Conservation (phyloP, 106 monocot species). For the Dendrobium huoshanense region DNA sequence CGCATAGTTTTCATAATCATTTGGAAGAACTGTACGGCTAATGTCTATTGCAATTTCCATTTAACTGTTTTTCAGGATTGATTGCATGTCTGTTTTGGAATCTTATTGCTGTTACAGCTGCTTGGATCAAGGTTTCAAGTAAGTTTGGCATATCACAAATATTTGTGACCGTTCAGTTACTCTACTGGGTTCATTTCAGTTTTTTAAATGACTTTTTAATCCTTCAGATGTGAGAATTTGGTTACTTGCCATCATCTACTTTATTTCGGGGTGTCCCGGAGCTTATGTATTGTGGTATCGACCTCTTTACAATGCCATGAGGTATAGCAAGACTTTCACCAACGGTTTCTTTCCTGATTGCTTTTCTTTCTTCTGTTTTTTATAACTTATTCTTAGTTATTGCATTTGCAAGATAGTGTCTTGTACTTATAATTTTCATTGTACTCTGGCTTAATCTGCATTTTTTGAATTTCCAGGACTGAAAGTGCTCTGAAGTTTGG, state of each 20-base stretch:
- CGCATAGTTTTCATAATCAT: not conserved
- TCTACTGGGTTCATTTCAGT: not conserved
- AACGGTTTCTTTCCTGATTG: not conserved
- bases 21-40: not conserved
- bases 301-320: slow-evolving; percentile 93
- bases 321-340: slow-evolving; percentile 20
- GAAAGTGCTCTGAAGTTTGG: slow-evolving; percentile 97
- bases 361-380: not conserved
- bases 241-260: slow-evolving; percentile 90
- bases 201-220: not conserved
- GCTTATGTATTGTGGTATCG: slow-evolving; percentile 94
- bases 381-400: not conserved
- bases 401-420: not conserved
- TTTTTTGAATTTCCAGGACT: slow-evolving; percentile 46
- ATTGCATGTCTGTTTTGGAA: slow-evolving; percentile 80
- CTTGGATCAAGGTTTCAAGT: slow-evolving; percentile 58
- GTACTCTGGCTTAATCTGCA: not conserved
- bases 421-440: not conserved
- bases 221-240: slow-evolving; percentile 70
- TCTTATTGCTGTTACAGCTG: slow-evolving; percentile 65
- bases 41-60: not conserved
- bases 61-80: slow-evolving; percentile 44
- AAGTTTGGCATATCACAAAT: not conserved
- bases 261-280: slow-evolving; percentile 81
- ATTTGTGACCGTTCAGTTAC: too few species aligned